Evolutionary conservation across 2,329 filamentous ascomycete genomes (phyloP).

Genomic region (Colletotrichum sp.): DNA sequence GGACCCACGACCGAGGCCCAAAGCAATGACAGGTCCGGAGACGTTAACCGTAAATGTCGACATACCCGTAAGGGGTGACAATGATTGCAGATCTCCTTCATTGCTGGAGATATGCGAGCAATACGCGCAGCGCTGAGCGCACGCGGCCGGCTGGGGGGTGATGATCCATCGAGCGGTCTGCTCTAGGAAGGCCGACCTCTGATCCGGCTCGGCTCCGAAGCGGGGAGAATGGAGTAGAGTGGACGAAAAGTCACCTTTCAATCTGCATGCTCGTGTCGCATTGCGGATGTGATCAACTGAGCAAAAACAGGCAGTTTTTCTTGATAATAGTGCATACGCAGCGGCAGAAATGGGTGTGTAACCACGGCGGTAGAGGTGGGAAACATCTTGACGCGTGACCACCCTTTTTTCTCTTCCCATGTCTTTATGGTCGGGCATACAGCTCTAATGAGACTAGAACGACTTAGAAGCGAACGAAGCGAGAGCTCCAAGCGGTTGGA

Average conservation of each 20-base stretch:
- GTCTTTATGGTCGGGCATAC: not conserved
- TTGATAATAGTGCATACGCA: slow-evolving; percentile 3
- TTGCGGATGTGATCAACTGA: not conserved
- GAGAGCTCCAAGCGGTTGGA: slow-evolving; percentile 5
- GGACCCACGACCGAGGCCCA: not conserved
- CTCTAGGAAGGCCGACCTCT: not conserved
- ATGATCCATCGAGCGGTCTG: not conserved
- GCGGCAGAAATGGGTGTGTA: not conserved
- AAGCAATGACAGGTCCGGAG: not conserved
- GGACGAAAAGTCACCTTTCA: not conserved
- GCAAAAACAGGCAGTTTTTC: not conserved
- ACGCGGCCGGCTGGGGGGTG: not conserved
- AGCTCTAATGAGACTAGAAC: not conserved
- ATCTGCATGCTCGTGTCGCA: not conserved
- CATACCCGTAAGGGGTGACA: not conserved
- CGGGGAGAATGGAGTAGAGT: not conserved
- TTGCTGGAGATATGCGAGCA: not conserved
- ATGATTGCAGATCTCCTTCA: not conserved
- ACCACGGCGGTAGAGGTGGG: not conserved
- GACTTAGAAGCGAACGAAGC: not conserved
- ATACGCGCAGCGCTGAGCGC: not conserved
- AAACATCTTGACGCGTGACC: not conserved
- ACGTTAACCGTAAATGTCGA: slow-evolving; percentile 9
- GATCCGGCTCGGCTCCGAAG: slow-evolving; percentile 9
- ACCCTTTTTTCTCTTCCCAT: not conserved